phyloP scores from a whole-genome alignment of 148 eudicot species.

The Cornus kousa region DNA sequence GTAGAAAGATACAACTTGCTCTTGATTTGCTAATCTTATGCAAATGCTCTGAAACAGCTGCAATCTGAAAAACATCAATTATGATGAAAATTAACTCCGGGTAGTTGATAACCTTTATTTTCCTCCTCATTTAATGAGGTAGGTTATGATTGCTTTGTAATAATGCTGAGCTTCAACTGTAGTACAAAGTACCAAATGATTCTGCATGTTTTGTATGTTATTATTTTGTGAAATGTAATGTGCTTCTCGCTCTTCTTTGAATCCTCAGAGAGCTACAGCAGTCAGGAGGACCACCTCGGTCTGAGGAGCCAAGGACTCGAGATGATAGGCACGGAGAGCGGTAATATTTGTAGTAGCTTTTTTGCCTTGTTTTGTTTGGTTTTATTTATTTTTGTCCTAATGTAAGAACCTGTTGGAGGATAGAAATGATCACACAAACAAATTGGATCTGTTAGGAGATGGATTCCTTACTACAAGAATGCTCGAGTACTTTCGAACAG shows the following conservation, averaged over 20 bases:
- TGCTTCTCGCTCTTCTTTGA: constrained; percentile 1
- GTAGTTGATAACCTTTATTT: not conserved
- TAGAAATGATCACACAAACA: not conserved
- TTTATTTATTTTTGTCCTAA: no score
- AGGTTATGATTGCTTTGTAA: not conserved
- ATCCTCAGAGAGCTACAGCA: constrained; percentile 60
- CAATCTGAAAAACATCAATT: not conserved
- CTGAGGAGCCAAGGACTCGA: constrained; percentile 81
- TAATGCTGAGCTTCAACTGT: no score
- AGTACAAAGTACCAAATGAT: no score
- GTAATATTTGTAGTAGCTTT: constrained; percentile 18
- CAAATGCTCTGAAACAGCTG: no score
- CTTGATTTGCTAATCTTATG: not conserved
- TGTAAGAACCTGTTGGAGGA: not conserved
- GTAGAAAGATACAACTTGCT: not conserved
- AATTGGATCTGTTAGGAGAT: not conserved
- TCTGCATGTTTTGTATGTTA: no score
- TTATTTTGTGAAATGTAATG: no score
- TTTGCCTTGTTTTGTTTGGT: not conserved
- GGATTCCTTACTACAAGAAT: not conserved
- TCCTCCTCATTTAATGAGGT: not conserved
- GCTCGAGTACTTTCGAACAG: not conserved
- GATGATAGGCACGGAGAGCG: constrained; percentile 66
- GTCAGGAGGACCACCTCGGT: constrained; percentile 67
- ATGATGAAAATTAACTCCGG: not conserved